These are phyloP conservation scores for Suillus variegatus DNA, from an alignment of 768 basidiomycete species.

Conservation along the genomic window DNA sequence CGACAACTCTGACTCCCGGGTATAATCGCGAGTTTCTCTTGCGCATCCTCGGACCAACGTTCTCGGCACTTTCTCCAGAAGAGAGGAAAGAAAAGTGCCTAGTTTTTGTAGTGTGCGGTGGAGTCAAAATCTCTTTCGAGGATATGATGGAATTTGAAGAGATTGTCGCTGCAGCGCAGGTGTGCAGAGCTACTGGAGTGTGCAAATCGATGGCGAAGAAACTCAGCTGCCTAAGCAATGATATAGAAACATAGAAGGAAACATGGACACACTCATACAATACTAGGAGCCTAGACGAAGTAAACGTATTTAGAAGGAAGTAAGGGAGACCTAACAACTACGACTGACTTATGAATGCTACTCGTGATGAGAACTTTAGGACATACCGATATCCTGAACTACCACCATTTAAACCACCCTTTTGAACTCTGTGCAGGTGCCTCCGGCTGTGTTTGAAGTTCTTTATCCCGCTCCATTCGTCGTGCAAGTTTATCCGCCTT, in stretches of 20 bases:
- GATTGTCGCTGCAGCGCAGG: constrained; percentile 36
- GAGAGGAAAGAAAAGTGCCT: constrained; percentile 37
- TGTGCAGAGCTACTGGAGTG: constrained; percentile 28
- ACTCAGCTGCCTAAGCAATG: constrained; percentile 18
- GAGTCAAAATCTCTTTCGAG: constrained; percentile 62
- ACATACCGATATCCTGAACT: constrained; percentile 12
- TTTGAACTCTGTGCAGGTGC: constrained; percentile 21
- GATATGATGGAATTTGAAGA: constrained; percentile 52
- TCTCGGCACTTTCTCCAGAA: constrained; percentile 23
- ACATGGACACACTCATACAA: constrained; percentile 3
- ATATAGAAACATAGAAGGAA: neutral
- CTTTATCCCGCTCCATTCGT: constrained; percentile 45
- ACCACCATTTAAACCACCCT: constrained; percentile 30
- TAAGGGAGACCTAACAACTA: neutral
- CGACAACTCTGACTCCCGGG: constrained; percentile 66
- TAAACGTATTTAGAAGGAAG: neutral
- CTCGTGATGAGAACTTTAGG: neutral
- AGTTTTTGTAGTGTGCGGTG: constrained; percentile 69
- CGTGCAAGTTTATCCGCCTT: constrained; percentile 57
- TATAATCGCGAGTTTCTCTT: constrained; percentile 61
- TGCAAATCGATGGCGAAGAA: constrained; percentile 14
- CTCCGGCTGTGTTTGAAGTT: constrained; percentile 24
- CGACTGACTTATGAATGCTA: neutral
- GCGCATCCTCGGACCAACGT: constrained; percentile 28
- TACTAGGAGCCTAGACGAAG: neutral